Evolutionary conservation across 495 filamentous ascomycete species (phyloP).

Genomic region (Bacidia gigantensis): DNA sequence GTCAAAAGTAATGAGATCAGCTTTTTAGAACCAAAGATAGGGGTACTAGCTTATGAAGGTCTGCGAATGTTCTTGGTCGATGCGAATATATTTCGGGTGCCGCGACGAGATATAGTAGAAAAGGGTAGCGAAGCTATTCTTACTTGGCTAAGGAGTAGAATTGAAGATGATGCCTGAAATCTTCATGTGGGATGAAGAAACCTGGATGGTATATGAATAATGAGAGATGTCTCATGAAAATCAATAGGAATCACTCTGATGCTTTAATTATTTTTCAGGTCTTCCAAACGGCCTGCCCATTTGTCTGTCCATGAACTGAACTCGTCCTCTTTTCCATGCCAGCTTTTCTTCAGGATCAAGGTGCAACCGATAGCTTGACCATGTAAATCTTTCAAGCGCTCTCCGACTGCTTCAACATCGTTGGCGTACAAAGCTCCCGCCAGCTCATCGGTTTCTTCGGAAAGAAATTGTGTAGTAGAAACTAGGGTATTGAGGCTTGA

Average conservation of each 20-base stretch:
- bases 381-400: conserved; percentile 16
- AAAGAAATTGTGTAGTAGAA: conserved; percentile 26
- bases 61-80: conserved; percentile 49
- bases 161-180: conserved; percentile 46
- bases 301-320: conserved; percentile 35
- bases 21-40: conserved; percentile 61
- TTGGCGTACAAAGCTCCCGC: conserved; percentile 36
- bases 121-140: conserved; percentile 81
- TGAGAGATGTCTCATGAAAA: not conserved
- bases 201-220: not conserved
- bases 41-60: conserved; percentile 49
- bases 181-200: not conserved
- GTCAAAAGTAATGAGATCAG: conserved; percentile 71
- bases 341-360: conserved; percentile 13
- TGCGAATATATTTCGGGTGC: conserved; percentile 74
- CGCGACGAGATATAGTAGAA: conserved; percentile 71
- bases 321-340: conserved; percentile 27
- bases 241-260: too few relatives aligned
- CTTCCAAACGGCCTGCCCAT: conserved; percentile 23
- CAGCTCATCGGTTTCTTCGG: conserved; percentile 33
- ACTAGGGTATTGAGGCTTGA: conserved; percentile 15
- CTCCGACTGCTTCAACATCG: conserved; percentile 20
- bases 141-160: conserved; percentile 65
- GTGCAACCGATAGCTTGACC: conserved; percentile 21
- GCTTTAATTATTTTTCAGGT: too few relatives aligned